These are phyloP conservation scores for Trametes versicolor DNA, from an alignment of 1,284 basidiomycete species.

Conservation along the genomic window DNA sequence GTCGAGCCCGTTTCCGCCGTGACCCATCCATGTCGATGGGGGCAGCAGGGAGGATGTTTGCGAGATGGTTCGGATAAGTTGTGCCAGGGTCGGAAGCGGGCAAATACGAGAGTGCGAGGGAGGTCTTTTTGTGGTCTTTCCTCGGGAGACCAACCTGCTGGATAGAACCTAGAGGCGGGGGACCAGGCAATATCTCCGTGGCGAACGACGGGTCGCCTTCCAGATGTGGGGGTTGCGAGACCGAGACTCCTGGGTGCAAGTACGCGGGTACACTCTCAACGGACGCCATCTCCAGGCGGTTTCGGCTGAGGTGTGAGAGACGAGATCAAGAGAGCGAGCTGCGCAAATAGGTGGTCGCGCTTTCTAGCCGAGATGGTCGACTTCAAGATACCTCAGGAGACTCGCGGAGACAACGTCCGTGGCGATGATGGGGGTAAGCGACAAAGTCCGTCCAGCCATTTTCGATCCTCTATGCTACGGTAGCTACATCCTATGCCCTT, in stretches of 20 bases:
- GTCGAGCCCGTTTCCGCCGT: conserved; percentile 74
- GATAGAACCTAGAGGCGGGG: conserved; percentile 73
- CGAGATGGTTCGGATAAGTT: conserved; percentile 75
- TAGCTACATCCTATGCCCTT: neutral
- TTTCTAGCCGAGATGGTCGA: conserved; percentile 23
- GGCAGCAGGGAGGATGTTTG: conserved; percentile 59
- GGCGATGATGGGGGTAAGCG: conserved; percentile 36
- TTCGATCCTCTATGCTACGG: conserved; percentile 9
- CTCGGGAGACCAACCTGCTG: conserved; percentile 68
- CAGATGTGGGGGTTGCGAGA: conserved; percentile 78
- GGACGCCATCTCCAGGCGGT: conserved; percentile 52
- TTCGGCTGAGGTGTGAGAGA: conserved; percentile 17
- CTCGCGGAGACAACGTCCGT: conserved; percentile 25
- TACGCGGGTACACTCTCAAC: conserved; percentile 73
- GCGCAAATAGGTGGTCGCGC: conserved; percentile 16
- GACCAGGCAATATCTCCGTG: conserved; percentile 86
- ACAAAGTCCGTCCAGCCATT: conserved; percentile 29
- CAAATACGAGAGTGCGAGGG: conserved; percentile 74
- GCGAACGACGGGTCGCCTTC: conserved; percentile 81
- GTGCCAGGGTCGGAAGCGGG: conserved; percentile 84
- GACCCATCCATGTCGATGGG: conserved; percentile 68
- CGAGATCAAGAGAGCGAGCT: conserved; percentile 19
- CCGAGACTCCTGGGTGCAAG: conserved; percentile 71
- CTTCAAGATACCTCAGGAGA: conserved; percentile 26
- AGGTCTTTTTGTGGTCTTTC: conserved; percentile 79